Evolutionary conservation across 1,139 yeast species (phyloP).

Genomic region (Debaryomyces coudertii): DNA sequence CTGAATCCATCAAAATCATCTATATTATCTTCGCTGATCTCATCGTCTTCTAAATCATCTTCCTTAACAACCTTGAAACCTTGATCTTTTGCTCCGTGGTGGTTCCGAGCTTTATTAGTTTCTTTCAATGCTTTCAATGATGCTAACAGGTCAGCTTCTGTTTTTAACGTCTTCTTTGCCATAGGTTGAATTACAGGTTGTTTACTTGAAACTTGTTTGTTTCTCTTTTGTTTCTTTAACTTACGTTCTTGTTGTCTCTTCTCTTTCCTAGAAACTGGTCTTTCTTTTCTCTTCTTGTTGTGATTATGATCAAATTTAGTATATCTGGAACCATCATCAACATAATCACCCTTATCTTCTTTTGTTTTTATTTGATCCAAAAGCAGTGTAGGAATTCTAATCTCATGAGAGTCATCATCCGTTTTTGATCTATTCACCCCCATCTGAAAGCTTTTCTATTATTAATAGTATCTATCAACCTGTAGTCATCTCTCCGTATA

Average conservation of each 20-base stretch:
- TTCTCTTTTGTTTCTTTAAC: constrained; percentile 50
- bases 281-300: constrained; percentile 32
- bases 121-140: constrained; percentile 16
- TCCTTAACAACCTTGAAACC: constrained; percentile 29
- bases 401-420: constrained; percentile 41
- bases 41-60: constrained; percentile 27
- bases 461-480: constrained; percentile 13
- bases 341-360: constrained; percentile 48
- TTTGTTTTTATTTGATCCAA: constrained; percentile 62
- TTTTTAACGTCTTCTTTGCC: constrained; percentile 11
- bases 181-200: background rate
- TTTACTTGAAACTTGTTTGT: background rate
- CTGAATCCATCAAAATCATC: constrained; percentile 19
- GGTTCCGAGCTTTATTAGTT: constrained; percentile 8
- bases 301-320: constrained; percentile 23
- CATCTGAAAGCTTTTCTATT: constrained; percentile 3
- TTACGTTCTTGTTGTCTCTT: constrained; percentile 58
- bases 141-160: constrained; percentile 8
- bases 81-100: constrained; percentile 1
- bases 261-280: constrained; percentile 52
- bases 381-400: constrained; percentile 67
- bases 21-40: constrained; percentile 16
- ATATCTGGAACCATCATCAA: constrained; percentile 38
- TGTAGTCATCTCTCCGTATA: constrained; percentile 3
- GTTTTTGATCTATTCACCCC: constrained; percentile 8